Base-by-base conservation (phyloP, 306 rosid genomes). In the Trichosanthes cucumerina region DNA sequence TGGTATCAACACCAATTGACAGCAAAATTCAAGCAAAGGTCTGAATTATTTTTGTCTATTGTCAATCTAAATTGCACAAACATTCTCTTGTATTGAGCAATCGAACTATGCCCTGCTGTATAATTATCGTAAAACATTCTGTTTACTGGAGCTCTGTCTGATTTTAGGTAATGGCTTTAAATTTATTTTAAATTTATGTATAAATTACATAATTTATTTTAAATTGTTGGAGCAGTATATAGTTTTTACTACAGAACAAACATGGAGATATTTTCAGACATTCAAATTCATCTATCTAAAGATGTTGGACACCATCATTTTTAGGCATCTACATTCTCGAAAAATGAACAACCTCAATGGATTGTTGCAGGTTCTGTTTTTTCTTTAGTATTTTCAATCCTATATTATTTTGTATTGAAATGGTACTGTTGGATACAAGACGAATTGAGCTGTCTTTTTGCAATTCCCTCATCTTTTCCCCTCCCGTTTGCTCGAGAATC, bases 21-120 rank as follows among this genome's bases (percentile, higher is more conserved):
- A 7, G 38, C 77, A 26, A 66, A 80, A 41, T 82, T 82, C 4
- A 63, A 36, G 72, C 83, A 80, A 11, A 60, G 16, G 76, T 62
- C 86, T 80, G 73, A 83, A 91, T 66, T 9, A 68, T 5, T 64
- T 64, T 34, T 64, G 70, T 6, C 34, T 9, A 64, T 3, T 64
- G 71, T 34, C 16, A 10, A 39, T 21, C 53, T 68, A 46, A 31
- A 23, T 71, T 46, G 39, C 76, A 23, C 14, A 26, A 31, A 71
- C 52, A n/a, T n/a, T n/a, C n/a, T n/a, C 23, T 13, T 24, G 39
- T n/a, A 14, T 24, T 24, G 24, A n/a, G 38, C 76, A 24, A 13
- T 14, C 21, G 21, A 71, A 71, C 36, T 21, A 57, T 43, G 19
- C 72, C 38, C n/a, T n/a, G 46, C 57, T 71, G 39, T 58, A 2